phyloP scores from a whole-genome alignment of 192 early-diverging fungal species.

The Coemansia sp. region DNA sequence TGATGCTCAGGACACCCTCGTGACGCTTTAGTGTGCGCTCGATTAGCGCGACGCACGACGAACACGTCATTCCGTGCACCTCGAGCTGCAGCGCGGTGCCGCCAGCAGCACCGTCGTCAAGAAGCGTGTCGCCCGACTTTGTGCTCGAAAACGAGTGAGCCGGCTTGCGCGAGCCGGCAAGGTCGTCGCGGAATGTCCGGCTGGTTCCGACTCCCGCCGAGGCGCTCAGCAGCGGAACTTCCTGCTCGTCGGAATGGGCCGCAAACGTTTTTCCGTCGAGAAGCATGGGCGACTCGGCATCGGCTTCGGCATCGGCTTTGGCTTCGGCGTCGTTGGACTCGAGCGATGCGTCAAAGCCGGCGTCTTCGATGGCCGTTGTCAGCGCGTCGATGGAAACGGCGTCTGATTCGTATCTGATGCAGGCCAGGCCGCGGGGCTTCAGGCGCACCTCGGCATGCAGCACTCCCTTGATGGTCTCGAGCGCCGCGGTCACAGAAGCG shows the following conservation, averaged over 20 bases:
- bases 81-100: constrained; percentile 56
- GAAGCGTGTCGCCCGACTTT: constrained; percentile 41
- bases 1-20: constrained; percentile 67
- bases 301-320: not conserved
- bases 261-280: not conserved
- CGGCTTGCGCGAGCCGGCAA: not conserved
- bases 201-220: too few species aligned
- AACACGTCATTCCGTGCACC: constrained; percentile 94
- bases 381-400: constrained; percentile 36
- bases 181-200: too few species aligned
- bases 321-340: constrained; percentile 3
- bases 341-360: constrained; percentile 58
- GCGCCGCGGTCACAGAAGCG: constrained; percentile 60
- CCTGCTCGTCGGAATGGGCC: not conserved
- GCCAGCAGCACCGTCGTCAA: constrained; percentile 10
- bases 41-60: constrained; percentile 84
- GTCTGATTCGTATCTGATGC: constrained; percentile 55
- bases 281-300: not conserved
- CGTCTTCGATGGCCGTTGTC: constrained; percentile 59
- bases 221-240: constrained; percentile 6
- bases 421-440: constrained; percentile 50
- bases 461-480: constrained; percentile 57
- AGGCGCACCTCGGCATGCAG: constrained; percentile 57
- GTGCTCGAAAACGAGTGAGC: constrained; percentile 28
- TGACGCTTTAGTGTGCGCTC: constrained; percentile 63